Evolutionary conservation across 176 grass and related monocot genomes (phyloP), one percentile per base, ranked within the genome.

Genomic region (Melocanna baccifera): DNA sequence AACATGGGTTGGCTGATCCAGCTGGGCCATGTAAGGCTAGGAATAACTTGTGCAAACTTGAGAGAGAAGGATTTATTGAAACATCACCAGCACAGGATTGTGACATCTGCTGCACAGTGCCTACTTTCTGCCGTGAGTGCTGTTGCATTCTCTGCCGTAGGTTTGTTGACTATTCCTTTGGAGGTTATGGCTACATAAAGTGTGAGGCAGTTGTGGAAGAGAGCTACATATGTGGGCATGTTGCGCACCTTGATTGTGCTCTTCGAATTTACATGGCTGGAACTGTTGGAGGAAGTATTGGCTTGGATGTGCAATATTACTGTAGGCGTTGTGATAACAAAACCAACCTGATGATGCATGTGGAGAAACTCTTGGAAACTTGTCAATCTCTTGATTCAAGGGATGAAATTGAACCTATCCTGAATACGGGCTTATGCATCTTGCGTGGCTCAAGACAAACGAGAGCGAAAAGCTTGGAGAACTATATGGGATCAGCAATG

Each of bases 241-340:
- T 86, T 80, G 93, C 89, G 30, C 96, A 95, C 75, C 67, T 94
- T 90, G 85, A 93, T 36, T 98, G 96, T 87, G 96, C 96, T 83
- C 96, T 93, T 84, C 74, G 77, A 20, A 89, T 72, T 87, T 96
- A 81, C 71, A 90, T 99, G 96, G 91, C 91, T 86, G 96, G 96
- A 75, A 93, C 93, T 62, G 93, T 99, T 86, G 96, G 96, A 62
- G 96, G 93, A 86, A 68, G 30, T 42, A 89, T 99, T 40, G 89
- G 64, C 62, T 81, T 99, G 73, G 89, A 99, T 87, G 86, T 93
- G 15, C 91, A 99, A 78, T 99, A 99, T 87, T 91, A 84, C 42
- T 99, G 96, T 79, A 89, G 93, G 75, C 62, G 86, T 19, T 99
- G 96, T 81, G 96, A 99, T 68, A 95, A 92, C 86, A 99, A 91